Evolutionary conservation across 768 basidiomycete species (phyloP).

Genomic region (Suillus decipiens): DNA sequence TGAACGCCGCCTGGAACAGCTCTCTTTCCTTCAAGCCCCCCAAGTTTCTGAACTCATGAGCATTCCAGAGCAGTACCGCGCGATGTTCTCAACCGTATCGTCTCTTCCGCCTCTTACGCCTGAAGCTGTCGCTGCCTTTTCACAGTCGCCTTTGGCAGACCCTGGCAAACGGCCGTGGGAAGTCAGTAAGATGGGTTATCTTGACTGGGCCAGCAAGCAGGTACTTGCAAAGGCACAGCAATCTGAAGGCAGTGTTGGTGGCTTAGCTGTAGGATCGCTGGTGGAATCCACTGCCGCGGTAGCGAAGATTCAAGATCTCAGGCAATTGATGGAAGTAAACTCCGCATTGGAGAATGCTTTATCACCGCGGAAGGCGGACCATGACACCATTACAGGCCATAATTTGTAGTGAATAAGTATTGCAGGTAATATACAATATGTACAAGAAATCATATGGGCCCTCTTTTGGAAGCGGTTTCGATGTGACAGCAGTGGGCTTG

Average conservation of each 20-base stretch:
- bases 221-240: constrained; percentile 40
- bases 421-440: constrained; percentile 1
- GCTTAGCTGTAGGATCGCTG: constrained; percentile 25
- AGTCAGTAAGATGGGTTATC: constrained; percentile 69
- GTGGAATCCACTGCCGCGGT: constrained; percentile 21
- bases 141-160: constrained; percentile 38
- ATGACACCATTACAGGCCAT: not conserved
- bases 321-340: constrained; percentile 17
- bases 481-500: not conserved
- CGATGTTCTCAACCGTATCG: constrained; percentile 50
- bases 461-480: not conserved
- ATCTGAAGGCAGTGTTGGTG: constrained; percentile 18
- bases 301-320: constrained; percentile 22
- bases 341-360: not conserved
- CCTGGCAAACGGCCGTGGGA: constrained; percentile 81
- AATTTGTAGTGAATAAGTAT: not conserved
- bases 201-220: constrained; percentile 73
- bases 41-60: constrained; percentile 39
- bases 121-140: constrained; percentile 38
- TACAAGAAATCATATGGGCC: not conserved
- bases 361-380: not conserved
- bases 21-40: constrained; percentile 47
- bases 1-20: constrained; percentile 40
- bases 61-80: constrained; percentile 42
- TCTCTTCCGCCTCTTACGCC: constrained; percentile 49